Evolutionary conservation across 306 rosid genomes (phyloP).

Genomic region (Cicer chorassanicum): DNA sequence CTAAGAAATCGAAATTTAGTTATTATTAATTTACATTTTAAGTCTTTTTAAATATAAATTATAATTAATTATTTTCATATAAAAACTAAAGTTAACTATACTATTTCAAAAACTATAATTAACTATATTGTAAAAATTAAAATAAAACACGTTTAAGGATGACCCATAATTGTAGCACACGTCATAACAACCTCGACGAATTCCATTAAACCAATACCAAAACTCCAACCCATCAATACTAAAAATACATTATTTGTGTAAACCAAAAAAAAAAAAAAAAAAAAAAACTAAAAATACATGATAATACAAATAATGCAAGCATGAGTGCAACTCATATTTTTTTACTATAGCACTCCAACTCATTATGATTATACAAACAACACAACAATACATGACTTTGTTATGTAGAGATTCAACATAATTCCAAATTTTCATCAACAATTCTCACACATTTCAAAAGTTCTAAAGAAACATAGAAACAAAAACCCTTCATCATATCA

Average conservation of each 20-base stretch:
- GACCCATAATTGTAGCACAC: slow-evolving; percentile 2
- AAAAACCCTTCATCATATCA: background rate
- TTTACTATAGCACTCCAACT: background rate
- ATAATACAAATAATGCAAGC: background rate
- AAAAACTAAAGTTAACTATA: no score
- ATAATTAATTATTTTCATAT: no score
- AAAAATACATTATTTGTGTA: slow-evolving; percentile 3
- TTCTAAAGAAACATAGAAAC: background rate
- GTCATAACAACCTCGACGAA: slow-evolving; percentile 37
- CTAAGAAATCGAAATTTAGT: no score
- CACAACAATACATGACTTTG: background rate
- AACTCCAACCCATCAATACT: slow-evolving; percentile 13
- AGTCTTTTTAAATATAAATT: no score
- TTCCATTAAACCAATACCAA: slow-evolving; percentile 19
- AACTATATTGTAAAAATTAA: no score
- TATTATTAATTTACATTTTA: no score
- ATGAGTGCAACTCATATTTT: slow-evolving; percentile 1
- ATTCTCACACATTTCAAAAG: background rate
- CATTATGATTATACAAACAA: slow-evolving; percentile 4
- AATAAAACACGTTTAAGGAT: background rate
- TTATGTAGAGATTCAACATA: slow-evolving; percentile 2
- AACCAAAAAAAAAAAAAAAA: no score
- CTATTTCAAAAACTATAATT: no score
- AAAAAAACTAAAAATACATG: background rate
- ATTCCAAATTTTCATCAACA: background rate